phyloP scores from a whole-genome alignment of 2,329 filamentous ascomycete species.

The Aspergillus flavus region DNA sequence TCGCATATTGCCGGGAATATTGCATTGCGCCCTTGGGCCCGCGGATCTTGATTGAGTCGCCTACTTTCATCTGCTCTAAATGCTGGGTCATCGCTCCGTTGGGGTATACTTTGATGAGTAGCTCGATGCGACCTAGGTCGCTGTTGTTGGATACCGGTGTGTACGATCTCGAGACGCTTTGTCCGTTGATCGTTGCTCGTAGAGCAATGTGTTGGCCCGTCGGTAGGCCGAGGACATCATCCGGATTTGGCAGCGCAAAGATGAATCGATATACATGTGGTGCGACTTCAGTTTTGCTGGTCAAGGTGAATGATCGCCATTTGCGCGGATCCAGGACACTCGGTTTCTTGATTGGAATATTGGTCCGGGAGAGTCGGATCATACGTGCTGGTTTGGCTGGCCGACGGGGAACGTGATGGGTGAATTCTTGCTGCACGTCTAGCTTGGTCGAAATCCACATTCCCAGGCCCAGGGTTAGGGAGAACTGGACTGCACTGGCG shows the following conservation, averaged over 20 bases:
- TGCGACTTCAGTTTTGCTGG: conserved; percentile 16
- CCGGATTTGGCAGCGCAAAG: conserved; percentile 51
- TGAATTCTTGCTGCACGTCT: conserved; percentile 29
- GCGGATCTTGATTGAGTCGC: conserved; percentile 31
- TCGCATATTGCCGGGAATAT: conserved; percentile 28
- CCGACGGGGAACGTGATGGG: conserved; percentile 40
- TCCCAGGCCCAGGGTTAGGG: conserved; percentile 20
- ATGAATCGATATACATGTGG: conserved; percentile 44
- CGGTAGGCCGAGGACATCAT: conserved; percentile 53
- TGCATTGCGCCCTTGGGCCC: conserved; percentile 35
- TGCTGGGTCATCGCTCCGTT: conserved; percentile 30
- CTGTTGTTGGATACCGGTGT: conserved; percentile 44
- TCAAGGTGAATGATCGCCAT: conserved; percentile 52
- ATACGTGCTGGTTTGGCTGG: conserved; percentile 38
- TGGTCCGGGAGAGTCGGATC: conserved; percentile 27
- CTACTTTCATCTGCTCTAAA: conserved; percentile 28
- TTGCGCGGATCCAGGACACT: conserved; percentile 39
- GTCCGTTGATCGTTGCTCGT: conserved; percentile 48
- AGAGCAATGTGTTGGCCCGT: conserved; percentile 59
- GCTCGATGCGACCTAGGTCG: conserved; percentile 30
- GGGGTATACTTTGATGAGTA: conserved; percentile 34
- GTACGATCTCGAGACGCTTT: conserved; percentile 54
- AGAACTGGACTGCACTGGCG: conserved; percentile 22
- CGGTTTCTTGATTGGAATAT: conserved; percentile 29
- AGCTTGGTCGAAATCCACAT: conserved; percentile 24